phyloP scores from a whole-genome alignment of 208 protist genomes.

The Leishmania tropica region DNA sequence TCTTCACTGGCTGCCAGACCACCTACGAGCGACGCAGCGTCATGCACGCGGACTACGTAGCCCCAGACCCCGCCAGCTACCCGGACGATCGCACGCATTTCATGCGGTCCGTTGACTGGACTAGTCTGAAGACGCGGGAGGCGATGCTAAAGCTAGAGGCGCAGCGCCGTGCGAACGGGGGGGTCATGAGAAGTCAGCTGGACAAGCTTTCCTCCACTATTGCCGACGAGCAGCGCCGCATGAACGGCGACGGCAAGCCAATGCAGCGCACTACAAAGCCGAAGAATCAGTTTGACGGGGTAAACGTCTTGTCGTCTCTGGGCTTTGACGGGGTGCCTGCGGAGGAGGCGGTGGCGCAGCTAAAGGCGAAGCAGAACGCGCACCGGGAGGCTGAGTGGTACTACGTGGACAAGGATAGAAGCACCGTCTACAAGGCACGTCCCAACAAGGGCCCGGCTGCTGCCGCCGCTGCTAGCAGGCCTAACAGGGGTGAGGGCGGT shows the following conservation, averaged over 20 bases:
- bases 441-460: conserved; percentile 16
- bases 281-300: conserved; percentile 87
- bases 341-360: conserved; percentile 59
- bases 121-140: conserved; percentile 46
- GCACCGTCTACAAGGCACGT: conserved; percentile 80
- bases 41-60: conserved; percentile 66
- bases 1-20: conserved; percentile 78
- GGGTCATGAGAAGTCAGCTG: conserved; percentile 2
- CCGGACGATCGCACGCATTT: conserved; percentile 67
- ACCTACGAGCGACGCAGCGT: conserved; percentile 53
- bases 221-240: conserved; percentile 22
- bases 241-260: conserved; percentile 2
- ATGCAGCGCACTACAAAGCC: conserved; percentile 66
- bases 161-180: conserved; percentile 19
- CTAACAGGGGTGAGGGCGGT: conserved; percentile 22
- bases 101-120: conserved; percentile 70
- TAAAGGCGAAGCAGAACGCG: conserved; percentile 55
- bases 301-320: conserved; percentile 59
- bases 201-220: conserved; percentile 28
- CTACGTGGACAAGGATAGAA: conserved; percentile 72
- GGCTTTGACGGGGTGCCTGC: conserved; percentile 47
- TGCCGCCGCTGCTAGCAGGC: not conserved
- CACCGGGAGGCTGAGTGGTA: conserved; percentile 52
- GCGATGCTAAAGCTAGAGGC: conserved; percentile 37
- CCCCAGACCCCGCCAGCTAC: conserved; percentile 58